Conservation (phyloP, 1,139 yeast genomes). For the Spathaspora sp. region DNA sequence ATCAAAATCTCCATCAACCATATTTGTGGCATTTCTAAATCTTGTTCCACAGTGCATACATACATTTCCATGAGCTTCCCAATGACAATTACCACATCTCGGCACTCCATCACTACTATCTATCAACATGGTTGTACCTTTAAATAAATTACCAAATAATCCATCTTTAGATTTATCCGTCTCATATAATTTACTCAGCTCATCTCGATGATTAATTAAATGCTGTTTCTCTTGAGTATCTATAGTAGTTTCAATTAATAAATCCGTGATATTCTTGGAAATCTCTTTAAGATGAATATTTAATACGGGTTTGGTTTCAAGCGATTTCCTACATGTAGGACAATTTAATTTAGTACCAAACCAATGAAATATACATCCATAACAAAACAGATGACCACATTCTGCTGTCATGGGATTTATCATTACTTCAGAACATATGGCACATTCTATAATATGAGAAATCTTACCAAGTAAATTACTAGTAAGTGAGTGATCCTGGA, state of each 20-base stretch:
- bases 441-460: slow-evolving; percentile 34
- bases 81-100: slow-evolving; percentile 76
- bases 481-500: slow-evolving; percentile 15
- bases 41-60: slow-evolving; percentile 57
- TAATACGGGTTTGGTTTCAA: slow-evolving; percentile 43
- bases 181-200: slow-evolving; percentile 32
- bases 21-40: slow-evolving; percentile 24
- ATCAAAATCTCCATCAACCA: slow-evolving; percentile 22
- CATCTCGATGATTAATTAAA: slow-evolving; percentile 22
- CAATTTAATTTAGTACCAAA: slow-evolving; percentile 48
- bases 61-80: slow-evolving; percentile 67
- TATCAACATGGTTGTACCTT: slow-evolving; percentile 47
- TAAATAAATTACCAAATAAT: slow-evolving; percentile 51
- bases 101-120: slow-evolving; percentile 77
- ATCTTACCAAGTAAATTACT: slow-evolving; percentile 22
- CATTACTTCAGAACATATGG: slow-evolving; percentile 47
- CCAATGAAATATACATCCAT: slow-evolving; percentile 53
- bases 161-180: slow-evolving; percentile 33
- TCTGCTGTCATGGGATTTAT: slow-evolving; percentile 40
- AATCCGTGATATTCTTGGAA: slow-evolving; percentile 29
- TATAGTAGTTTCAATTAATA: slow-evolving; percentile 24
- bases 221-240: neutral
- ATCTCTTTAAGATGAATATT: slow-evolving; percentile 45
- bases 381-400: slow-evolving; percentile 50
- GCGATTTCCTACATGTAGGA: slow-evolving; percentile 52